A percentile compares a stretch with the other conserved stretches of the same genome.
Conservation (phyloP, 2,329 filamentous ascomycete genomes). For the Botrytis deweyae region DNA sequence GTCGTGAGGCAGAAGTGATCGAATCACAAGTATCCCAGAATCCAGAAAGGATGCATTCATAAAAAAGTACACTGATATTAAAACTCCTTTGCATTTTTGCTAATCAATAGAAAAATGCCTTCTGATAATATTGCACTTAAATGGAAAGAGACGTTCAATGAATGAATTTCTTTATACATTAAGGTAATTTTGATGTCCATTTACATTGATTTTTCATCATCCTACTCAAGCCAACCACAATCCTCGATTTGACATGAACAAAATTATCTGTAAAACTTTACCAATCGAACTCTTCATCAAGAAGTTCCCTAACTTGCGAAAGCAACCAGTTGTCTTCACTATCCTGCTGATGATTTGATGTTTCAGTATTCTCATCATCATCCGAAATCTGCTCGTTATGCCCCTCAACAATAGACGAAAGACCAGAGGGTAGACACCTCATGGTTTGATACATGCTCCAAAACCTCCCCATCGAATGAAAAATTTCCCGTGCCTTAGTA, state of each 20-base stretch:
- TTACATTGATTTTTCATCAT: background rate
- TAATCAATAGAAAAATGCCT: background rate
- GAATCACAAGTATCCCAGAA: background rate
- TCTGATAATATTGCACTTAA: background rate
- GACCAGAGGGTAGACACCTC: background rate
- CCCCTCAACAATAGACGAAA: background rate
- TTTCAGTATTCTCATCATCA: background rate
- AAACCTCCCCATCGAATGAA: background rate
- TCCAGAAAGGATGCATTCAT: background rate
- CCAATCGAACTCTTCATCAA: background rate
- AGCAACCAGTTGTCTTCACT: background rate
- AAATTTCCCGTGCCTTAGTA: background rate
- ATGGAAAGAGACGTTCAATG: background rate
- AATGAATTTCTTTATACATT: background rate
- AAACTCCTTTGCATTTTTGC: background rate
- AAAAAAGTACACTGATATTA: background rate
- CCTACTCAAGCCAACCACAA: background rate
- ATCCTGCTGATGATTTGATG: background rate
- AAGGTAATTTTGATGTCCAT: background rate
- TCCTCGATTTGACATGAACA: background rate
- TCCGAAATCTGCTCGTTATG: background rate
- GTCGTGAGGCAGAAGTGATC: background rate
- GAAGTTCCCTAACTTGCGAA: background rate
- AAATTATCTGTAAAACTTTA: no score
- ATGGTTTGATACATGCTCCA: background rate